These are phyloP conservation scores for Diaporthe australafricana DNA, from an alignment of 2,329 filamentous ascomycete species.

Conservation along the genomic window DNA sequence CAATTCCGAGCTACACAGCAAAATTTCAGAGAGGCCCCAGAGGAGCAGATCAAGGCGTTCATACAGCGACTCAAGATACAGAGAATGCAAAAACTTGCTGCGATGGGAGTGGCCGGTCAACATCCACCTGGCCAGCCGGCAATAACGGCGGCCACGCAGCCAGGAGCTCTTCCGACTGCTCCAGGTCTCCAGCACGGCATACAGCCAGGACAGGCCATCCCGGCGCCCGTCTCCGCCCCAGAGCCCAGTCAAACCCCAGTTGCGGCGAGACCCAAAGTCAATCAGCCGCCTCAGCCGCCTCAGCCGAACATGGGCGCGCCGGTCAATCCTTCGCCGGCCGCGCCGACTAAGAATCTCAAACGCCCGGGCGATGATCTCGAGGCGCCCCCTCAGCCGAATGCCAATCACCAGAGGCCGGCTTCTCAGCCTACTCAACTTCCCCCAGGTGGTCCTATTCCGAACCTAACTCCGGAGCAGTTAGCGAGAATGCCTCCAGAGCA, in stretches of 20 bases:
- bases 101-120: constrained; percentile 24
- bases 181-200: constrained; percentile 36
- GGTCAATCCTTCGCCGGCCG: constrained; percentile 52
- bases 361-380: constrained; percentile 63
- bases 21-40: constrained; percentile 39
- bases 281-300: constrained; percentile 43
- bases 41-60: constrained; percentile 41
- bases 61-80: constrained; percentile 38
- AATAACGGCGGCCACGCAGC: constrained; percentile 24
- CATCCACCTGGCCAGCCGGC: constrained; percentile 25
- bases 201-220: constrained; percentile 42
- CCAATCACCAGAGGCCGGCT: constrained; percentile 45
- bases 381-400: constrained; percentile 40
- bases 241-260: constrained; percentile 43
- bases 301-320: constrained; percentile 50
- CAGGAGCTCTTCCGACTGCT: constrained; percentile 13
- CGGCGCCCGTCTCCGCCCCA: constrained; percentile 40
- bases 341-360: constrained; percentile 61
- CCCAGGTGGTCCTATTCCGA: constrained; percentile 7
- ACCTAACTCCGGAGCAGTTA: constrained; percentile 48
- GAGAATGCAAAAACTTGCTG: constrained; percentile 27
- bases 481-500: constrained; percentile 58
- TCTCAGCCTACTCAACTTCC: constrained; percentile 35
- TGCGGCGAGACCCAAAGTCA: constrained; percentile 34
- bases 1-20: constrained; percentile 41